Conservation (phyloP, 257 asterid species). For the Rhazya stricta region DNA sequence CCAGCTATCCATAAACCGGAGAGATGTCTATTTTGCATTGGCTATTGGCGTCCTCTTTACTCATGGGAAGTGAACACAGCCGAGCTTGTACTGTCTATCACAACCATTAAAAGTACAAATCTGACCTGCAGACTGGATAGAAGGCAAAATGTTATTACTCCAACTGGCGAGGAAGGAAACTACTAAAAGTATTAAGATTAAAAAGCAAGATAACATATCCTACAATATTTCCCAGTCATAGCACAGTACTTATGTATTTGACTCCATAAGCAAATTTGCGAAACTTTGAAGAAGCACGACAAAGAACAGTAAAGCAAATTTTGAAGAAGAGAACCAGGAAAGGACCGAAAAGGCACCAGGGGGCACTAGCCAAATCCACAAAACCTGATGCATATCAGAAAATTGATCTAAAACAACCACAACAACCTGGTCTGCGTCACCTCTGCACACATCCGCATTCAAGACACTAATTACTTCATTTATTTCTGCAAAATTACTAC, state of each 20-base stretch:
- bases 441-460: not conserved
- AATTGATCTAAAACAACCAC: not conserved
- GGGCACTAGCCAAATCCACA: not conserved
- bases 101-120: not conserved
- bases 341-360: not conserved
- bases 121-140: constrained; percentile 1
- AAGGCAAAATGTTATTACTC: not conserved
- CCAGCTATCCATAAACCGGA: not conserved
- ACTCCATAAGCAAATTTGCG: not conserved
- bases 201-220: not conserved
- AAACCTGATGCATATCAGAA: not conserved
- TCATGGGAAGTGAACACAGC: not conserved
- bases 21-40: not conserved
- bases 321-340: not conserved
- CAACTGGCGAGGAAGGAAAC: not conserved
- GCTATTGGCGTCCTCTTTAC: not conserved
- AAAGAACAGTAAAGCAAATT: not conserved
- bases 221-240: not conserved
- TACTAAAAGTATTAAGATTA: not conserved
- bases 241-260: not conserved
- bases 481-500: not conserved
- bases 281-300: not conserved
- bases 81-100: not conserved
- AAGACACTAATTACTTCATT: not conserved
- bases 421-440: not conserved